Evolutionary conservation across 192 early-diverging fungal genomes (phyloP), one percentile per base, ranked within the genome.

Genomic region (Entomortierella lignicola): DNA sequence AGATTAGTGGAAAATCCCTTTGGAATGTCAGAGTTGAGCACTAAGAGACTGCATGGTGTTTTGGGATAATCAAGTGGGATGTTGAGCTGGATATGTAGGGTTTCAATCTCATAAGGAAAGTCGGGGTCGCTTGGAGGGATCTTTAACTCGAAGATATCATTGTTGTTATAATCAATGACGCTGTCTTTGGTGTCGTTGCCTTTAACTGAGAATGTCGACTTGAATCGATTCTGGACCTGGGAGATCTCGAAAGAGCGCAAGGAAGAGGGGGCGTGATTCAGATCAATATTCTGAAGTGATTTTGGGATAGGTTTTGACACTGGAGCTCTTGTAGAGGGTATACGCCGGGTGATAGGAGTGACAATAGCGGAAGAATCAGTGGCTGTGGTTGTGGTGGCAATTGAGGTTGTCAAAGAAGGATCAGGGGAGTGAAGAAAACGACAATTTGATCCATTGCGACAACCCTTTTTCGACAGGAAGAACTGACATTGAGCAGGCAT

Each of bases 81-180:
- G 12, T 69, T 59, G 20, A 94, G 71, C n/a, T 85, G 86, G 34
- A 94, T 32, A 42, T 86, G 71, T 25, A 95, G 72, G n/a, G 80
- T 68, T 31, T 85, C 74, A 44, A 95, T 79, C 51, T 94, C 93
- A 59, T 85, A 95, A 17, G 94, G 92, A 59, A 95, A 95, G 60
- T 95, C 94, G 25, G 94, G 94, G 51, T 94, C 92, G 26, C 77
- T 80, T 7, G 88, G 88, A 1, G 39, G 42, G 53, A 77, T 68
- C 60, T 77, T 67, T 30, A 77, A 65, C 12, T 67, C 56, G 51
- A 66, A 67, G 15, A 13, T 11, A 0, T 58, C 55, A 44, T 26
- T 6, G 21, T 34, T 30, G 11, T 62, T 23, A 2, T 41, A 26
- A 1, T 54, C 52, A 54, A 17, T 50, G 18, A 23, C 26, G 27